phyloP scores from a whole-genome alignment of 1,284 basidiomycete genomes.

The Ustilago lituana region DNA sequence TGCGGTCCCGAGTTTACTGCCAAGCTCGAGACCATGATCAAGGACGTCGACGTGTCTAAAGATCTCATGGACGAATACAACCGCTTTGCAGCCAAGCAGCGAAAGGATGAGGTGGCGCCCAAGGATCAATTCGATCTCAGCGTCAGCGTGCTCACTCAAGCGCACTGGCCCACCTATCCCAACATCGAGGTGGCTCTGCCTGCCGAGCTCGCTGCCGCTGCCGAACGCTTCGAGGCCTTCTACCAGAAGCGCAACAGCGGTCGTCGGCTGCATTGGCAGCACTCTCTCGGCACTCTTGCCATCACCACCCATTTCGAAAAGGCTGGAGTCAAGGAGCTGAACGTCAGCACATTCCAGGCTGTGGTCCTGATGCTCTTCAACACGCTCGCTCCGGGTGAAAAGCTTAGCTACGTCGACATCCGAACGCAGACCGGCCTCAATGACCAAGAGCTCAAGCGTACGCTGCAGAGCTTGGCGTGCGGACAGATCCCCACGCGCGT shows the following conservation, averaged over 20 bases:
- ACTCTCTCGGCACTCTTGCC: slow-evolving; percentile 60
- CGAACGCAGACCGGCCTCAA: slow-evolving; percentile 76
- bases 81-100: slow-evolving; percentile 66
- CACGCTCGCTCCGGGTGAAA: slow-evolving; percentile 64
- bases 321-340: slow-evolving; percentile 82
- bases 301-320: slow-evolving; percentile 66
- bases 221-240: slow-evolving; percentile 54
- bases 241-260: slow-evolving; percentile 62
- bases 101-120: slow-evolving; percentile 22
- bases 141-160: slow-evolving; percentile 72
- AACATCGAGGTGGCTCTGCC: slow-evolving; percentile 51
- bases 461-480: slow-evolving; percentile 89
- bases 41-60: slow-evolving; percentile 78
- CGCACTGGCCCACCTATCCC: slow-evolving; percentile 71
- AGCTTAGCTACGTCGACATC: slow-evolving; percentile 78
- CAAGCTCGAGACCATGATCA: slow-evolving; percentile 90
- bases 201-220: slow-evolving; percentile 30
- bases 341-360: slow-evolving; percentile 89
- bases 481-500: slow-evolving; percentile 82
- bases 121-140: slow-evolving; percentile 68
- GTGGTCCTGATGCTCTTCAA: slow-evolving; percentile 92
- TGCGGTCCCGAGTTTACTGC: slow-evolving; percentile 86
- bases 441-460: slow-evolving; percentile 76
- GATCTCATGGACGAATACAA: slow-evolving; percentile 74
- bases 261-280: slow-evolving; percentile 63